Conservation (phyloP, 1,284 basidiomycete species). For the Mycena sp. region DNA sequence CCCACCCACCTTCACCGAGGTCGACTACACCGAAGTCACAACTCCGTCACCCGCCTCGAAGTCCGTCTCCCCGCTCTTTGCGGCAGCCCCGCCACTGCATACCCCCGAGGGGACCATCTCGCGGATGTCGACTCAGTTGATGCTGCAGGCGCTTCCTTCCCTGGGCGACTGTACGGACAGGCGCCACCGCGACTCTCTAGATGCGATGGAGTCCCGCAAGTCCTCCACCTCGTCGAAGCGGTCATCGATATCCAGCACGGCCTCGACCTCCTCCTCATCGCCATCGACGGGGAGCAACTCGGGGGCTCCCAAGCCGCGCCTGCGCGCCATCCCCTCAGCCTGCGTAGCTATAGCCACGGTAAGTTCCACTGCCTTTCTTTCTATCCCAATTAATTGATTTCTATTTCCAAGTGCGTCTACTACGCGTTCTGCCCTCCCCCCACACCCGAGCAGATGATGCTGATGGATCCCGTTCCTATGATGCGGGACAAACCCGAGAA, state of each 20-base stretch:
- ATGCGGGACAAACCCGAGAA: neutral
- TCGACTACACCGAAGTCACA: too few relatives aligned
- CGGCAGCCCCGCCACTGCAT: too few relatives aligned
- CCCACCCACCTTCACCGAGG: too few relatives aligned
- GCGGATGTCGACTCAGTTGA: too few relatives aligned
- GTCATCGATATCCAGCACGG: neutral
- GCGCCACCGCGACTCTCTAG: neutral
- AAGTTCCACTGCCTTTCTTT: neutral
- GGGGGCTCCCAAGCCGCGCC: neutral
- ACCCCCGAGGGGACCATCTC: too few relatives aligned
- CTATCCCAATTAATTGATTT: too few relatives aligned
- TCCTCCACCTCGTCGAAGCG: neutral
- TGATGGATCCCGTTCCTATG: neutral
- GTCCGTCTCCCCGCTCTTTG: too few relatives aligned
- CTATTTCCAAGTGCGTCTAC: neutral
- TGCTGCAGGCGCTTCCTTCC: too few relatives aligned
- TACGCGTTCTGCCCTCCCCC: neutral
- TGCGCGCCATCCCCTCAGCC: neutral
- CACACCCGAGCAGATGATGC: neutral
- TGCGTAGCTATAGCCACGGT: neutral
- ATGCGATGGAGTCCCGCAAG: neutral
- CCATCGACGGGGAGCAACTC: constrained; percentile 46
- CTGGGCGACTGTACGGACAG: too few relatives aligned
- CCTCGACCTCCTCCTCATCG: neutral
- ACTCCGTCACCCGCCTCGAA: too few relatives aligned